These are phyloP conservation scores for Populus hybrid DNA, from an alignment of 441 rosid genomes.

Conservation along the genomic window DNA sequence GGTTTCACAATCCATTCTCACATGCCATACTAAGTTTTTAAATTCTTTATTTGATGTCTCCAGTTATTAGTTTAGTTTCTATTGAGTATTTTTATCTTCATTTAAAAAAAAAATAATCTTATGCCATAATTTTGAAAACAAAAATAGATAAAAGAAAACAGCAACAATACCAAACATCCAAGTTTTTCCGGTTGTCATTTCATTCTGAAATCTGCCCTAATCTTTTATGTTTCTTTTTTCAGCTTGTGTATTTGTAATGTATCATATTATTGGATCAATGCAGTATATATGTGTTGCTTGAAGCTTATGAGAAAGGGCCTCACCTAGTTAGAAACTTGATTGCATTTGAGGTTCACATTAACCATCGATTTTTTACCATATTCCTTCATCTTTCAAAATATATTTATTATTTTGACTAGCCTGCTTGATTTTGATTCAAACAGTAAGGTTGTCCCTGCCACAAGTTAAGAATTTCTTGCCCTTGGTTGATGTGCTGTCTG, in stretches of 20 bases:
- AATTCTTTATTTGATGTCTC: not conserved
- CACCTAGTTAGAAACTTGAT: not conserved
- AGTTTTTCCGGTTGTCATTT: not conserved
- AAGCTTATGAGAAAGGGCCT: not conserved
- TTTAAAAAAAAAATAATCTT: too few relatives aligned
- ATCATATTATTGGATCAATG: not conserved
- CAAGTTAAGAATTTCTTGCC: not conserved
- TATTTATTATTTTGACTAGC: not conserved
- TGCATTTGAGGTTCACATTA: not conserved
- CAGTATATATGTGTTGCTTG: not conserved
- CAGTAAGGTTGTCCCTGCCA: not conserved
- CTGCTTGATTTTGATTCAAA: not conserved
- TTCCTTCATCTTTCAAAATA: not conserved
- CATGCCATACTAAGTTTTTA: not conserved
- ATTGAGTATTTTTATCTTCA: too few relatives aligned
- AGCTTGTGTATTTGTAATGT: not conserved
- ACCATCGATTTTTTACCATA: not conserved
- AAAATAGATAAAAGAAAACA: not conserved
- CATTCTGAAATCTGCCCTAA: not conserved
- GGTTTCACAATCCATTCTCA: not conserved
- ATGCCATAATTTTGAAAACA: not conserved
- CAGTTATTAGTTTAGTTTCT: not conserved
- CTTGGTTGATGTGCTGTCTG: not conserved
- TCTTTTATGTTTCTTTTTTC: not conserved
- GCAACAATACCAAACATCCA: not conserved